These are phyloP conservation scores for Clavispora asparagi DNA, from an alignment of 805 yeast species.

Conservation along the genomic window DNA sequence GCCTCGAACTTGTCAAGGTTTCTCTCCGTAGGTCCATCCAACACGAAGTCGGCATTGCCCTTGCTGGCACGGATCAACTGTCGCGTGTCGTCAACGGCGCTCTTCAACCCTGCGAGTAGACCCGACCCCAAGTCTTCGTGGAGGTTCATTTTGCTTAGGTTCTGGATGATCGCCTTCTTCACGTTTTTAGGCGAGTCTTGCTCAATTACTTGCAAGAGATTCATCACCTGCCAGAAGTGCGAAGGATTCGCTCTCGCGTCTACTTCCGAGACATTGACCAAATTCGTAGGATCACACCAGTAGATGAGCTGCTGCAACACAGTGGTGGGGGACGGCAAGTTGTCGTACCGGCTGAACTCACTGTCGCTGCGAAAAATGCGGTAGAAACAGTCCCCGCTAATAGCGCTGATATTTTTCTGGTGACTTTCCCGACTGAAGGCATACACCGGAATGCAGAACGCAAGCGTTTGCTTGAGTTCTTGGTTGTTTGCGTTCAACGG, in stretches of 20 bases:
- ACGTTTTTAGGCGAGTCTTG: conserved; percentile 46
- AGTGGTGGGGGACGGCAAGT: conserved; percentile 39
- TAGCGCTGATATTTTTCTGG: conserved; percentile 58
- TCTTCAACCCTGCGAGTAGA: conserved; percentile 27
- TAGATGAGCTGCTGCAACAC: conserved; percentile 67
- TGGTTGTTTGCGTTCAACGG: conserved; percentile 60
- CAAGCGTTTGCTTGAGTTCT: conserved; percentile 68
- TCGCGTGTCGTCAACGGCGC: conserved; percentile 30
- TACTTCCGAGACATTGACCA: conserved; percentile 45
- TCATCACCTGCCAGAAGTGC: conserved; percentile 54
- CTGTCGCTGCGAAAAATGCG: conserved; percentile 45
- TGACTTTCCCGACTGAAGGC: conserved; percentile 71
- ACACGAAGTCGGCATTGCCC: conserved; percentile 23
- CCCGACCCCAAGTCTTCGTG: conserved; percentile 24
- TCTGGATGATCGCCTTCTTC: conserved; percentile 49
- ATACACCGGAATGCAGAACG: conserved; percentile 86
- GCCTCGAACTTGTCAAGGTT: conserved; percentile 28
- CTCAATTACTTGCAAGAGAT: conserved; percentile 47
- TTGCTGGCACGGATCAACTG: conserved; percentile 18
- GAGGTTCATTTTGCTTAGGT: conserved; percentile 43
- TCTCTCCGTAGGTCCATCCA: conserved; percentile 27
- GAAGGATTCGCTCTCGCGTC: conserved; percentile 39
- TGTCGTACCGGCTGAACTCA: conserved; percentile 29
- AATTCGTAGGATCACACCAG: conserved; percentile 79
- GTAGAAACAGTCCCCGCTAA: conserved; percentile 61